Evolutionary conservation across 768 basidiomycete genomes (phyloP).

Genomic region (Naganishia onofrii): DNA sequence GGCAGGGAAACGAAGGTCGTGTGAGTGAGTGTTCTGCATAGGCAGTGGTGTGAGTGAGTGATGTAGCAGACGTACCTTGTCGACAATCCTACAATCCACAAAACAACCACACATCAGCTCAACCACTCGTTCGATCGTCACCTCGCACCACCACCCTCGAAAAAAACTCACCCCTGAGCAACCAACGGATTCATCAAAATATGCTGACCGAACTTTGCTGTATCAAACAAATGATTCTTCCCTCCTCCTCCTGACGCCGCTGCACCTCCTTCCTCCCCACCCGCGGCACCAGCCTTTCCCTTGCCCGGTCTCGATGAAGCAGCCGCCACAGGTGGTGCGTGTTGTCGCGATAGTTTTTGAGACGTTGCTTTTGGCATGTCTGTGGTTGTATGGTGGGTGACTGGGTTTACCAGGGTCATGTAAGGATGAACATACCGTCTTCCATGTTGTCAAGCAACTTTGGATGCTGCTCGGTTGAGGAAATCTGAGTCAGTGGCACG

Average conservation of each 20-base stretch:
- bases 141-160: slow-evolving; percentile 22
- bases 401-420: no score
- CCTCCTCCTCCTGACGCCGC: slow-evolving; percentile 38
- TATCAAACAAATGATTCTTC: slow-evolving; percentile 61
- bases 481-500: not conserved
- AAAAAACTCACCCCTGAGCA: slow-evolving; percentile 71
- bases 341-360: slow-evolving; percentile 38
- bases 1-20: slow-evolving; percentile 34
- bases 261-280: slow-evolving; percentile 30
- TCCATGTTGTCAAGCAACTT: not conserved
- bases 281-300: slow-evolving; percentile 44
- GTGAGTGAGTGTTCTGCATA: not conserved
- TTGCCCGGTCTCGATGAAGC: slow-evolving; percentile 39
- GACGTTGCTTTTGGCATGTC: slow-evolving; percentile 51
- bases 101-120: not conserved
- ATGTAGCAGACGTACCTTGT: slow-evolving; percentile 56
- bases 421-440: no score
- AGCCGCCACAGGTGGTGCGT: slow-evolving; percentile 35
- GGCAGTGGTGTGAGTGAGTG: not conserved
- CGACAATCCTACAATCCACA: slow-evolving; percentile 59
- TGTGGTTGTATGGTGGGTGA: not conserved
- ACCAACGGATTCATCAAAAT: slow-evolving; percentile 91
- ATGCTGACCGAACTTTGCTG: slow-evolving; percentile 93
- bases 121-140: slow-evolving; percentile 20
- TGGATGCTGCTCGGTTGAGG: slow-evolving; percentile 1